Conservation (phyloP, 108 stramenopile genomes). For the Conticribra weissflogii region DNA sequence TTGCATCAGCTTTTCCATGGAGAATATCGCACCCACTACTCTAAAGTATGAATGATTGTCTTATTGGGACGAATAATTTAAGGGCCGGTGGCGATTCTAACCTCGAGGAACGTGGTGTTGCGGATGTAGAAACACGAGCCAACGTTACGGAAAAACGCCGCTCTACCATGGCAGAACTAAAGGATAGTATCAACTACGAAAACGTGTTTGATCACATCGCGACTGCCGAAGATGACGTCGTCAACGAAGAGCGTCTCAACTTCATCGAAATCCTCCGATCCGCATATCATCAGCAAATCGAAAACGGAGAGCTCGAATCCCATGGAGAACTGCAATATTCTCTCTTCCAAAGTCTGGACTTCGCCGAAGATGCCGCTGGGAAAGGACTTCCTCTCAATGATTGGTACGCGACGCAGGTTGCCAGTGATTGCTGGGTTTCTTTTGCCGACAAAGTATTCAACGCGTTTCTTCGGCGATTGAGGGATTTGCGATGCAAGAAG, state of each 20-base stretch:
- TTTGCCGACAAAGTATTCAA: background rate
- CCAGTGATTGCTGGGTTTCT: background rate
- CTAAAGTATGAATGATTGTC: too few relatives aligned
- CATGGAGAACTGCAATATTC: constrained; percentile 48
- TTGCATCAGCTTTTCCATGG: too few relatives aligned
- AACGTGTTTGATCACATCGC: background rate
- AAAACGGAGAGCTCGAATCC: constrained; percentile 56
- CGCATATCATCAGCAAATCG: constrained; percentile 53
- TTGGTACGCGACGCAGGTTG: constrained; percentile 47
- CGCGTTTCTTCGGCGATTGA: background rate
- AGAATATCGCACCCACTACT: too few relatives aligned
- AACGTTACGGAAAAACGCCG: background rate
- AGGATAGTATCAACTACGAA: background rate
- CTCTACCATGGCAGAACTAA: too few relatives aligned
- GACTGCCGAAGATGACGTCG: constrained; percentile 3
- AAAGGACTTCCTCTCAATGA: constrained; percentile 49
- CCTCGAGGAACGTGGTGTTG: too few relatives aligned
- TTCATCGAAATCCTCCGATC: constrained; percentile 46
- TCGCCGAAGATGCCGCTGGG: constrained; percentile 48
- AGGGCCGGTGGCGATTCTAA: too few relatives aligned
- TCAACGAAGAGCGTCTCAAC: constrained; percentile 8
- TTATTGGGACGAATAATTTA: too few relatives aligned
- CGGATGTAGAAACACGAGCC: too few relatives aligned
- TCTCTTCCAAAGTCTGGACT: constrained; percentile 53
- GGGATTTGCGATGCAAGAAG: background rate